Evolutionary conservation across 1,284 basidiomycete species (phyloP).

Genomic region (Puccinia triticina): DNA sequence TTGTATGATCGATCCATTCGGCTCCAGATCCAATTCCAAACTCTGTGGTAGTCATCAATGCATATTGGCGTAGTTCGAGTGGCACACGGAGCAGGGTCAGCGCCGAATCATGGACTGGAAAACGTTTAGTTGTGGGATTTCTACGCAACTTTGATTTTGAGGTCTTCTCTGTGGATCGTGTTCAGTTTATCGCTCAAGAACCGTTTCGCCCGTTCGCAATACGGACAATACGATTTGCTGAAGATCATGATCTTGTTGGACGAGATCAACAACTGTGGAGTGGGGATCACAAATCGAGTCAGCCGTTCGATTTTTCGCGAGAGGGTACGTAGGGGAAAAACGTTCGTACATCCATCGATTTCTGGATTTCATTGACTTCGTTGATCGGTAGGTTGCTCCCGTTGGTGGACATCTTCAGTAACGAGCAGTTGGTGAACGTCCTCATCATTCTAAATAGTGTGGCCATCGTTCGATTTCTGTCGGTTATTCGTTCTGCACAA

Average conservation of each 20-base stretch:
- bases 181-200: slow-evolving; percentile 27
- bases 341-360: background rate
- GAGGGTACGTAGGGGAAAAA: background rate
- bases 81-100: too few relatives aligned
- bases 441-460: slow-evolving; percentile 1
- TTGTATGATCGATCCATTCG: slow-evolving; percentile 11
- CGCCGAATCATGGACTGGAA: too few relatives aligned
- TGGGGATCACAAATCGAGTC: too few relatives aligned
- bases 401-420: background rate
- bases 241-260: slow-evolving; percentile 10
- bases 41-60: background rate
- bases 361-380: slow-evolving; percentile 3
- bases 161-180: background rate
- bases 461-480: background rate
- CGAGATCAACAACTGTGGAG: background rate
- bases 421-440: background rate
- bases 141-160: slow-evolving; percentile 3
- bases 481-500: too few relatives aligned
- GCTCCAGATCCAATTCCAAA: slow-evolving; percentile 3
- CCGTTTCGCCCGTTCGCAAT: slow-evolving; percentile 23
- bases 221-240: slow-evolving; percentile 39
- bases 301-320: too few relatives aligned
- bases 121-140: too few relatives aligned
- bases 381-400: background rate
- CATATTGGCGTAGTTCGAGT: background rate